Evolutionary conservation across 345 rosid genomes (phyloP).

Genomic region (Hibiscus trionum): DNA sequence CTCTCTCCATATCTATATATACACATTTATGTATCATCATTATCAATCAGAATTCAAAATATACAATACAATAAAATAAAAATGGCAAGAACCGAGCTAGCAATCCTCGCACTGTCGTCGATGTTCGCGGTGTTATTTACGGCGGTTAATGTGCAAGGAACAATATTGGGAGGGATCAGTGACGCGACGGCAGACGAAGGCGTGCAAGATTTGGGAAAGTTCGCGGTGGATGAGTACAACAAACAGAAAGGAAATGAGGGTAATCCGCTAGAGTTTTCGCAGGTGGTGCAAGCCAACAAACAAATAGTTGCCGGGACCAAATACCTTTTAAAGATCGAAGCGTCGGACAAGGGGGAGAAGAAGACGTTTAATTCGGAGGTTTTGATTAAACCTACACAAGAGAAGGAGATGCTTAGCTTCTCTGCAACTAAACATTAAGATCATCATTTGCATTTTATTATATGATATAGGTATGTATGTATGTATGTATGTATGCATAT

Average conservation of each 20-base stretch:
- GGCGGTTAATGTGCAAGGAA: constrained; percentile 42
- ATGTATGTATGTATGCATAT: no score
- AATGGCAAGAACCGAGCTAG: no score
- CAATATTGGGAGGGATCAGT: constrained; percentile 14
- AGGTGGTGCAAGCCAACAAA: constrained; percentile 54
- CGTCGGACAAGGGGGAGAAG: constrained; percentile 18
- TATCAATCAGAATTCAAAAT: no score
- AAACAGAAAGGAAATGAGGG: background rate
- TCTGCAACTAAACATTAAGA: no score
- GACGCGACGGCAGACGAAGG: constrained; percentile 37
- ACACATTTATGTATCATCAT: no score
- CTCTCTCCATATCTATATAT: no score
- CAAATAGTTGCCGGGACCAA: constrained; percentile 40
- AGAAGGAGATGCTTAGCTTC: no score
- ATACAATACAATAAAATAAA: no score
- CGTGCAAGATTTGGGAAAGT: constrained; percentile 67
- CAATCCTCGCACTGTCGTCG: background rate
- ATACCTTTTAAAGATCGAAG: constrained; percentile 56
- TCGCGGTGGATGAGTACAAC: constrained; percentile 63
- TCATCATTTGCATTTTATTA: no score
- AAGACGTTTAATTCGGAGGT: constrained; percentile 1
- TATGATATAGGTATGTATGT: no score
- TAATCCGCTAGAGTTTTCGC: constrained; percentile 8
- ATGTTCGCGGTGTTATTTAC: background rate
- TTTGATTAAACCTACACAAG: no score